phyloP scores from a whole-genome alignment of 1,284 basidiomycete species.

The Ustilago bromivora region DNA sequence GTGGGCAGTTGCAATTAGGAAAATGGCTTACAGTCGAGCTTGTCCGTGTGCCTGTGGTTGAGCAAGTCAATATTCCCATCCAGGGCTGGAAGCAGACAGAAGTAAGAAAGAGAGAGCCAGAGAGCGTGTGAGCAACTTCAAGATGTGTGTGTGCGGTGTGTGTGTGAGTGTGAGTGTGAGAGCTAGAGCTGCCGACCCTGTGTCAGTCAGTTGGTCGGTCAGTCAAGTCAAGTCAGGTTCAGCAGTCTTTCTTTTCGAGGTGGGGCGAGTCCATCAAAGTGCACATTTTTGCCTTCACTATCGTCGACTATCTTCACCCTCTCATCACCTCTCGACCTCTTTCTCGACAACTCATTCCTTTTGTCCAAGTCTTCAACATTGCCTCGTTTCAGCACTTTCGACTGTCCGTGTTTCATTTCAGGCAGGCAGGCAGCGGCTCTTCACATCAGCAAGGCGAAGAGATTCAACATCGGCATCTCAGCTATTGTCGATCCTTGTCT shows the following conservation, averaged over 20 bases:
- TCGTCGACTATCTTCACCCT: constrained; percentile 1
- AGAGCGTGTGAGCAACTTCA: constrained; percentile 3
- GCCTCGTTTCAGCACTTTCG: constrained; percentile 7
- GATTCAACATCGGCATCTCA: constrained; percentile 10
- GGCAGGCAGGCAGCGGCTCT: constrained; percentile 14
- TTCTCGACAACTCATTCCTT: constrained; percentile 9
- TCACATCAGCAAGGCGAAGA: constrained; percentile 4
- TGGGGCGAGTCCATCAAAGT: constrained; percentile 24
- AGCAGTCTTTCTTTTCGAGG: constrained; percentile 5
- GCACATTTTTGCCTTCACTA: constrained; percentile 1
- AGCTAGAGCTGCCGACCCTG: constrained; percentile 19
- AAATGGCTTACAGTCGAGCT: not conserved
- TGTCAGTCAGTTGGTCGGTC: constrained; percentile 24
- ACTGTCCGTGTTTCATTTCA: constrained; percentile 12
- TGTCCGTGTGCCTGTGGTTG: not conserved
- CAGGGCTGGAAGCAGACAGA: not conserved
- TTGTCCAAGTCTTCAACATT: constrained; percentile 13
- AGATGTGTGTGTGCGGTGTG: not conserved
- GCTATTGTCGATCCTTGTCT: constrained; percentile 3
- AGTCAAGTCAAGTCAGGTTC: constrained; percentile 4
- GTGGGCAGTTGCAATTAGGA: constrained; percentile 4
- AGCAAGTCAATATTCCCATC: not conserved
- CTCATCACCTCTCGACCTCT: constrained; percentile 2
- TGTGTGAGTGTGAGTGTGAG: constrained; percentile 1
- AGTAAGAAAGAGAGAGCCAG: not conserved